Base-by-base conservation (phyloP, 176 grass and related monocot genomes). In the Ampelocalamus luodianensis region DNA sequence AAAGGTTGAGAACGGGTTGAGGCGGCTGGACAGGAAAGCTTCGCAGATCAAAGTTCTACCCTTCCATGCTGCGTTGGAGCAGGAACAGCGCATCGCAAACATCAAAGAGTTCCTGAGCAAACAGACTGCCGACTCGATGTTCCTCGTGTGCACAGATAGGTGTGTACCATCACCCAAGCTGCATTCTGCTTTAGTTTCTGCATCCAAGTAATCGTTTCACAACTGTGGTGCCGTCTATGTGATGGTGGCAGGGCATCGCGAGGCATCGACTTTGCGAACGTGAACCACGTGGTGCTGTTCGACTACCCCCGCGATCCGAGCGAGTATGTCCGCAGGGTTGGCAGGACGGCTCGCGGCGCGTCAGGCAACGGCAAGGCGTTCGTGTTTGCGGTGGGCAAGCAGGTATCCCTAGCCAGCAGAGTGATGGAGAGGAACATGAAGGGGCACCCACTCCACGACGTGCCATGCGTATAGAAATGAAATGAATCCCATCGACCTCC, bases 101-200 rank as follows among this genome's bases (percentile, higher is more conserved):
- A 88, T 95, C 32, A 93, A 88, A 43, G 93, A 93, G 68, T 94
- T 95, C 72, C 83, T 95, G 66, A 90, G 81, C 8, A 90, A 84
- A 48, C 89, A 85, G 48, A 92, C 93, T 0, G 81, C 90, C 0
- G 88, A 86, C 18, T 92, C 93, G 10, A 90, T 90, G 89, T 95
- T 95, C 81, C 91, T 98, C 0, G 87, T 98, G 68, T 98, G 96
- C 89, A 98, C 91, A 1, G 96, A 98, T 74, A 89, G 96, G 96
- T 95, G 55, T 13, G 76, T 34, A 55, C 66, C 39, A 24, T 70
- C n/a, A 22, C 36, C 45, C 48, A 1, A 53, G 80, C 53, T 2
- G 6, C 50, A 61, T 58, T 56, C 6, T 37, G 10, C 62, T 45
- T 4, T 49, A 46, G 45, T 46, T 46, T 46, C 45, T 13, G 45